phyloP scores from a whole-genome alignment of 768 basidiomycete genomes.

The Leccinum pellstonianum region DNA sequence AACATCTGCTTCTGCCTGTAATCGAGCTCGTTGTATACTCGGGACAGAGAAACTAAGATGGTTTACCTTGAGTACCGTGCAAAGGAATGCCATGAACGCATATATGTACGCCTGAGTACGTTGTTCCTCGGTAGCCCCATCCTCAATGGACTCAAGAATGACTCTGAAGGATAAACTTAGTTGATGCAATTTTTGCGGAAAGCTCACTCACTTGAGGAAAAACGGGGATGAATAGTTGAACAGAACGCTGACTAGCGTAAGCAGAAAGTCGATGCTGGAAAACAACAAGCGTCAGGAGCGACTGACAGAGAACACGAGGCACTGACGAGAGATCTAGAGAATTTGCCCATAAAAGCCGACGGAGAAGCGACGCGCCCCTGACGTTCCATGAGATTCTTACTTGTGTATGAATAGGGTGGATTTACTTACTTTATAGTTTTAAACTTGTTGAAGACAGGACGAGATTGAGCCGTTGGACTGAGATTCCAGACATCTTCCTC shows the following conservation, averaged over 20 bases:
- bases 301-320: not conserved
- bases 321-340: conserved; percentile 43
- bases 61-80: conserved; percentile 36
- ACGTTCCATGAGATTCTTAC: not conserved
- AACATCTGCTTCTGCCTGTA: conserved; percentile 60
- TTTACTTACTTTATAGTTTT: conserved; percentile 23
- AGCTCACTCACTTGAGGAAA: conserved; percentile 65
- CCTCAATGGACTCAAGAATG: conserved; percentile 59
- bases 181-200: not conserved
- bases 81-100: conserved; percentile 71
- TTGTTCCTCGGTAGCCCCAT: conserved; percentile 44
- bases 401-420: not conserved
- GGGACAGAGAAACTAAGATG: not conserved
- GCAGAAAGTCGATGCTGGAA: conserved; percentile 55
- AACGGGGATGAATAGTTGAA: conserved; percentile 83
- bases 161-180: conserved; percentile 32
- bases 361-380: conserved; percentile 37
- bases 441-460: conserved; percentile 58
- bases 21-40: not conserved
- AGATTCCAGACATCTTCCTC: conserved; percentile 73
- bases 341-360: conserved; percentile 45
- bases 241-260: conserved; percentile 67
- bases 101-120: conserved; percentile 71
- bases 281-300: not conserved
- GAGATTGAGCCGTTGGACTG: conserved; percentile 65